A percentile compares a stretch with the other conserved stretches of the same genome.
phyloP scores from a whole-genome alignment of 192 early-diverging fungal species.

The Mortierella antarctica region DNA sequence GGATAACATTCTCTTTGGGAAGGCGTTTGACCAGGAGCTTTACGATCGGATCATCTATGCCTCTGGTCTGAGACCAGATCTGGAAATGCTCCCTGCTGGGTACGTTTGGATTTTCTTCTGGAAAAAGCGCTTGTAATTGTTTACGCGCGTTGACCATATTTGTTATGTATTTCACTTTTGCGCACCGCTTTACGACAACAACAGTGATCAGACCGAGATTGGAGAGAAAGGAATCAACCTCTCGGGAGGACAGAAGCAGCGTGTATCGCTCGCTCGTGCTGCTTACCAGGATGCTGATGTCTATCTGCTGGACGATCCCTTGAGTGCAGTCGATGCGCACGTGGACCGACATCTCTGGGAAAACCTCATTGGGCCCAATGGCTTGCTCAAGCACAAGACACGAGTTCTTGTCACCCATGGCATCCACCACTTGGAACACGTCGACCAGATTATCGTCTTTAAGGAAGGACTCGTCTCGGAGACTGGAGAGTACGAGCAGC shows the following conservation, averaged over 20 bases:
- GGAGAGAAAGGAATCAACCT: slow-evolving; percentile 71
- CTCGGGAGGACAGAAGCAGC: slow-evolving; percentile 83
- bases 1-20: slow-evolving; percentile 54
- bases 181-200: too few species aligned
- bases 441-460: slow-evolving; percentile 73
- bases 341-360: slow-evolving; percentile 75
- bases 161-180: too few species aligned
- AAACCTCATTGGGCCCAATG: slow-evolving; percentile 81
- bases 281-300: slow-evolving; percentile 81
- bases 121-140: too few species aligned
- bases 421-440: slow-evolving; percentile 74
- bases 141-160: too few species aligned
- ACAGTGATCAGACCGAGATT: slow-evolving; percentile 57
- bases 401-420: slow-evolving; percentile 83
- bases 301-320: slow-evolving; percentile 60
- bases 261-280: slow-evolving; percentile 81
- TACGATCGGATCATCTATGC: slow-evolving; percentile 57
- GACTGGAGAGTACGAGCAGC: slow-evolving; percentile 64
- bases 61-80: slow-evolving; percentile 5
- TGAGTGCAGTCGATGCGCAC: slow-evolving; percentile 65
- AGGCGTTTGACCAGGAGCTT: slow-evolving; percentile 18
- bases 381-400: slow-evolving; percentile 75
- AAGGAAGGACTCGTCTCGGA: slow-evolving; percentile 75
- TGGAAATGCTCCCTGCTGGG: slow-evolving; percentile 24
- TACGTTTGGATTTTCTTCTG: too few species aligned